A percentile compares a stretch with the other conserved stretches of the same genome.
Conservation (phyloP, 441 rosid genomes). For the Gossypium laxum region DNA sequence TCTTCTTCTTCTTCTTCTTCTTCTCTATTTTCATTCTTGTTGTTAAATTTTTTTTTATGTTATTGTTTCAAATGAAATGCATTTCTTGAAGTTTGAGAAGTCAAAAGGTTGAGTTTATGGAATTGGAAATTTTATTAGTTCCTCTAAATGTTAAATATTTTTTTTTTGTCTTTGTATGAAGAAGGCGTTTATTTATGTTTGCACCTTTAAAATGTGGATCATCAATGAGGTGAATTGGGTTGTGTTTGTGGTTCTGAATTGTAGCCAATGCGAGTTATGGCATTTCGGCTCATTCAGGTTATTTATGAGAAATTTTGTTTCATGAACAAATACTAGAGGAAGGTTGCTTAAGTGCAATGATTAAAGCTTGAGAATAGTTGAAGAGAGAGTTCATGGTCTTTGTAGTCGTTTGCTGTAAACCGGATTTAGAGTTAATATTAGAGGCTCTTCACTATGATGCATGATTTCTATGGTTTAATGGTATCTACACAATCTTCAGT, state of each 20-base stretch:
- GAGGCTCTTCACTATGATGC: background rate
- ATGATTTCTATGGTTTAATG: background rate
- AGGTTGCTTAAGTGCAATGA: background rate
- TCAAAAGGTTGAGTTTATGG: background rate
- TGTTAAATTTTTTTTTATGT: background rate
- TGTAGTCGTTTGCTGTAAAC: background rate
- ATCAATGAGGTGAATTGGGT: background rate
- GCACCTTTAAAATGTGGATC: background rate
- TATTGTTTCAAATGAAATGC: background rate
- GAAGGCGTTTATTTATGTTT: background rate
- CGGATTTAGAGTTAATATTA: background rate
- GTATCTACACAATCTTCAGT: background rate
- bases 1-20: background rate
- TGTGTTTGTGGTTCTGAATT: background rate
- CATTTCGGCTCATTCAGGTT: background rate
- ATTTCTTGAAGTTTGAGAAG: background rate
- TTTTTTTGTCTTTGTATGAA: background rate
- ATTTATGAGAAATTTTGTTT: background rate
- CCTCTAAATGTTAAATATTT: background rate
- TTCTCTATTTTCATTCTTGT: background rate
- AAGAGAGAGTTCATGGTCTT: background rate
- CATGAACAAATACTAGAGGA: background rate
- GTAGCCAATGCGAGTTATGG: background rate
- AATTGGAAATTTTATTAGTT: background rate
- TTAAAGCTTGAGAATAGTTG: slow-evolving; percentile 1